Evolutionary conservation across 768 basidiomycete genomes (phyloP).

Genomic region (Scleroderma bovista): DNA sequence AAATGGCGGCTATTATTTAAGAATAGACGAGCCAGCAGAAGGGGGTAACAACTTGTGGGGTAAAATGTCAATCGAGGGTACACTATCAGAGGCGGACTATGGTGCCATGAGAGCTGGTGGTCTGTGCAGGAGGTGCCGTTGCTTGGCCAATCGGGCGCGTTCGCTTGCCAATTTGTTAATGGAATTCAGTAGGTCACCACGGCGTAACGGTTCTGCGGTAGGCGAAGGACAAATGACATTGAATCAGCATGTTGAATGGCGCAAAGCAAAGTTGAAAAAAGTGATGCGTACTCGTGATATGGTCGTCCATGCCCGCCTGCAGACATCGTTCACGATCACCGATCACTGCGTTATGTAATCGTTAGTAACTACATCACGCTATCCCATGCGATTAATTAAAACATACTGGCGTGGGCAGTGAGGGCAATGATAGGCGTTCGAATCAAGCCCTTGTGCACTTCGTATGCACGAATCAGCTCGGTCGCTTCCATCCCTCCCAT

Average conservation of each 20-base stretch:
- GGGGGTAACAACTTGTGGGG: too few relatives aligned
- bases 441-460: constrained; percentile 61
- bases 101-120: constrained; percentile 28
- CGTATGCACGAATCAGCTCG: constrained; percentile 81
- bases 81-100: constrained; percentile 2
- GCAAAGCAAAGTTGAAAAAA: neutral
- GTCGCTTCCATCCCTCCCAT: constrained; percentile 99
- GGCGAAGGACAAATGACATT: constrained; percentile 3
- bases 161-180: constrained; percentile 78
- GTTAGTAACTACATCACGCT: constrained; percentile 5
- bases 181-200: constrained; percentile 73
- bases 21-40: too few relatives aligned
- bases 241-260: neutral
- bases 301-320: constrained; percentile 79
- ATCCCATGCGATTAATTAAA: neutral
- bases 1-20: too few relatives aligned
- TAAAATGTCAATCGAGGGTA: too few relatives aligned
- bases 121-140: constrained; percentile 27
- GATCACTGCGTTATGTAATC: constrained; percentile 55
- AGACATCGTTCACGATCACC: constrained; percentile 75
- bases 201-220: constrained; percentile 63
- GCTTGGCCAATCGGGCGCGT: constrained; percentile 34
- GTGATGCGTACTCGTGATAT: constrained; percentile 64
- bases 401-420: constrained; percentile 94
- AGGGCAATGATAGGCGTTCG: constrained; percentile 92